Evolutionary conservation across 1,284 basidiomycete species (phyloP), one percentile per base, ranked within the genome.

Genomic region (Ganoderma lucidum): DNA sequence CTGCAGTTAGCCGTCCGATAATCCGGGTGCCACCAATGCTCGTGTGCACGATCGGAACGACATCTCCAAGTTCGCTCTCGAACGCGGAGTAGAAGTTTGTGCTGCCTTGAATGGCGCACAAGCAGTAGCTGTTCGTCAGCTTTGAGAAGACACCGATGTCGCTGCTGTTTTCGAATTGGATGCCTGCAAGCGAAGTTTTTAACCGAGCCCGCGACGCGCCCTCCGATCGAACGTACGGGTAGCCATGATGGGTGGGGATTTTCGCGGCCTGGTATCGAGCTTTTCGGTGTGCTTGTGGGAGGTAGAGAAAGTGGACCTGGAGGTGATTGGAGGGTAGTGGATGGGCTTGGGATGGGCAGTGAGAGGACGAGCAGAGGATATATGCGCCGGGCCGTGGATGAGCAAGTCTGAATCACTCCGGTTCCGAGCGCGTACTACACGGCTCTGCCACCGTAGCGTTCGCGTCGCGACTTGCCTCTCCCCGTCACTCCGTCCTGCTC

Each of bases 21-120:
- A 99, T 97, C 71, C 97, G 91, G 5, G 96, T 99, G 42, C 97
- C 97, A 60, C 90, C 96, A 81, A 99, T 98, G 78, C 92, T 95
- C 65, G 97, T 97, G 86, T 99, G 96, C 63, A 99, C 94, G 84
- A 99, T 96, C 72, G 97, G 97, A 77, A 99, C 89, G 67, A 98
- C 91, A 79, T 98, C 97, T 70, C 90, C 91, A 51, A 99, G 90
- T 81, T 99, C 97, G 75, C 93, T 90, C 85, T 99, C 96, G 79
- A 99, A 99, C 41, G 95, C 93, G 39, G 96, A 97, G 88, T 98
- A 98, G 79, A 99, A 99, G 85, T 99, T 99, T 76, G 96, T 93
- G 80, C 96, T 96, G 77, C 97, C 97, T 78, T 96, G 95, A 76
- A 98, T 90, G 68, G 96, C 95, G 76, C 90, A 90, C 63, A 98